Evolutionary conservation across 495 filamentous ascomycete species (phyloP).

Genomic region (Choiromyces venosus): DNA sequence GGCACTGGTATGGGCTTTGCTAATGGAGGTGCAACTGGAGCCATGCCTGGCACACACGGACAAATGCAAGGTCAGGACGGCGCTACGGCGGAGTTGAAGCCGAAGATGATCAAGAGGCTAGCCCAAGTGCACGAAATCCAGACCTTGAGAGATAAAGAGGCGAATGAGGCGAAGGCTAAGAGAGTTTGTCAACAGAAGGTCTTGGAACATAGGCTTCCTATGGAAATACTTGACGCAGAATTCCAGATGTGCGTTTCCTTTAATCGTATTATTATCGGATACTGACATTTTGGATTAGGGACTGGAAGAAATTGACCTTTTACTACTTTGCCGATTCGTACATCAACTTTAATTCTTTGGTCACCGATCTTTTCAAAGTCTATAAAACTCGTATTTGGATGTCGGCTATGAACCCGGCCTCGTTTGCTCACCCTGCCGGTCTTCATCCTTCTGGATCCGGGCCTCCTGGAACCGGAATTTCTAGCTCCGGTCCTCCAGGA

Average conservation of each 20-base stretch:
- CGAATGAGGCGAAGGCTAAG: constrained; percentile 95
- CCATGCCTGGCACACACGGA: constrained; percentile 35
- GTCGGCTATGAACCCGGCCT: constrained; percentile 97
- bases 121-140: constrained; percentile 86
- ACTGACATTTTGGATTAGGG: constrained; percentile 53
- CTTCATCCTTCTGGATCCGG: constrained; percentile 54
- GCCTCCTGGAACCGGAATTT: constrained; percentile 15
- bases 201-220: constrained; percentile 83
- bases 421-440: constrained; percentile 79
- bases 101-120: constrained; percentile 90
- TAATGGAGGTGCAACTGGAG: constrained; percentile 19
- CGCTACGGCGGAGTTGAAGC: constrained; percentile 73
- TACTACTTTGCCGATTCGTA: constrained; percentile 98
- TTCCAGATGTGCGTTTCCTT: constrained; percentile 80
- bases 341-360: constrained; percentile 96
- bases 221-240: constrained; percentile 99
- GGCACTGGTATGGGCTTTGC: constrained; percentile 56
- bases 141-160: constrained; percentile 86
- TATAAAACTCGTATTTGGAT: constrained; percentile 99
- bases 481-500: constrained; percentile 26
- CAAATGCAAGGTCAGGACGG: constrained; percentile 59
- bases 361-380: constrained; percentile 96
- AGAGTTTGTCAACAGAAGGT: constrained; percentile 94
- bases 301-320: constrained; percentile 97
- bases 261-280: constrained; percentile 7